Evolutionary conservation across 2,329 filamentous ascomycete genomes (phyloP).

Genomic region (Trichophyton simii): DNA sequence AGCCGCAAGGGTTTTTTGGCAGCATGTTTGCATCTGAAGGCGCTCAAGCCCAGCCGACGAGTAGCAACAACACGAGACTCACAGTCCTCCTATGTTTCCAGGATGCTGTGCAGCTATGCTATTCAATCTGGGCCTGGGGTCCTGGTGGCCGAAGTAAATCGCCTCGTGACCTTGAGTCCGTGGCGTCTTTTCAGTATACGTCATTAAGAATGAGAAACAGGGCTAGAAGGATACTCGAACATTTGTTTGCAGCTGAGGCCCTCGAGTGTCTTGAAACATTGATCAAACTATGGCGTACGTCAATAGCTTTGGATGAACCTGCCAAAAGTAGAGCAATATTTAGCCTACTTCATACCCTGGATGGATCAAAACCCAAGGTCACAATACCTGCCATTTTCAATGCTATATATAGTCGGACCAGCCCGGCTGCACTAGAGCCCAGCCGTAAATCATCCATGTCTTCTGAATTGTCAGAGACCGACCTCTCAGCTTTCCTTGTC

Average conservation of each 20-base stretch:
- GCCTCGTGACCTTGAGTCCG: constrained; percentile 52
- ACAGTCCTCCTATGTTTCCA: constrained; percentile 95
- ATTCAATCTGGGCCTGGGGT: constrained; percentile 89
- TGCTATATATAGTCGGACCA: constrained; percentile 87
- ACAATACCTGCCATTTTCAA: constrained; percentile 92
- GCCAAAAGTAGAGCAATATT: constrained; percentile 56
- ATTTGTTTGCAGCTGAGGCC: constrained; percentile 82
- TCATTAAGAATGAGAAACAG: constrained; percentile 84
- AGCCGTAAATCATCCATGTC: constrained; percentile 78
- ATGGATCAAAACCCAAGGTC: constrained; percentile 80
- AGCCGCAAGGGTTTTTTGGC: constrained; percentile 77
- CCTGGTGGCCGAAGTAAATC: constrained; percentile 37
- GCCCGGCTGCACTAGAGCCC: constrained; percentile 65
- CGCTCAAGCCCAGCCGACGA: constrained; percentile 62
- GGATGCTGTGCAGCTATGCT: constrained; percentile 84
- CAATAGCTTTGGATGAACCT: constrained; percentile 34
- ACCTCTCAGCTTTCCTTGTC: constrained; percentile 77
- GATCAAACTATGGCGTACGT: constrained; percentile 65
- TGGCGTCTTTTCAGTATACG: constrained; percentile 79
- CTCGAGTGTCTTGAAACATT: constrained; percentile 88
- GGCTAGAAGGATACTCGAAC: constrained; percentile 74
- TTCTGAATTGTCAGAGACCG: constrained; percentile 66
- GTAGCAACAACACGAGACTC: constrained; percentile 73
- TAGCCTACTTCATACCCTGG: constrained; percentile 76
- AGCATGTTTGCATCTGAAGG: constrained; percentile 76